Base-by-base conservation (phyloP, 2,329 filamentous ascomycete species). In the Diaporthe sp. region DNA sequence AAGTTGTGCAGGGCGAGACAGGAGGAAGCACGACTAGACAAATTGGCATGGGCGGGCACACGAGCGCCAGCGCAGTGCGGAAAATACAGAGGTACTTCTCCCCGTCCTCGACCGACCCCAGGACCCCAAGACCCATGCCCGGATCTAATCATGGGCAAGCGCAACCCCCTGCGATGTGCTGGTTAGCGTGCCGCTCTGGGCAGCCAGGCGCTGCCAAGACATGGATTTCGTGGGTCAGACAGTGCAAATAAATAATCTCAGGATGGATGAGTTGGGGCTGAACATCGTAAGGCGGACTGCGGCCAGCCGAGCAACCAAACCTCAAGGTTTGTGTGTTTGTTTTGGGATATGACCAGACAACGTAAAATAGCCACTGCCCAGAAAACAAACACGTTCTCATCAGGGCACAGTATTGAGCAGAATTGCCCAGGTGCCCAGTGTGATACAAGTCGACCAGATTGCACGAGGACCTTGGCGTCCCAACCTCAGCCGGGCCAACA, bases 61-160 rank as follows among this genome's bases (percentile, higher is more conserved):
- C 61, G 58, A 64, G 58, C 58, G n/a, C 40, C 5, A 5, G 35
- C 10, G 25, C 61, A 35, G 64, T 38, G 9, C 45, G 15, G 38
- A 38, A 52, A n/a, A 33, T 38, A 28, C 30, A 38, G 22, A 10
- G 30, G 45, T 28, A 52, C 64, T n/a, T 35, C 30, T 35, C 64
- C 54, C 60, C 8, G 38, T 30, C 64, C 64, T 50, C 10, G n/a
- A n/a, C n/a, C 61, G 61, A 66, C 45, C 33, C 47, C 30, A n/a
- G 60, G 25, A 45, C 40, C 57, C 35, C 57, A 40, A 33, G 10
- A 47, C 40, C 61, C 61, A 68, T 67, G 45, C 42, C 42, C 15
- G 35, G 64, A 68, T 68, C 45, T 68, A 68, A 38, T 67, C 64
- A 67, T 52, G 64, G 64, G 33, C n/a, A 67, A 33, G 61, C 42